Base-by-base conservation (phyloP, 345 rosid genomes). In the Aethionema arabicum region DNA sequence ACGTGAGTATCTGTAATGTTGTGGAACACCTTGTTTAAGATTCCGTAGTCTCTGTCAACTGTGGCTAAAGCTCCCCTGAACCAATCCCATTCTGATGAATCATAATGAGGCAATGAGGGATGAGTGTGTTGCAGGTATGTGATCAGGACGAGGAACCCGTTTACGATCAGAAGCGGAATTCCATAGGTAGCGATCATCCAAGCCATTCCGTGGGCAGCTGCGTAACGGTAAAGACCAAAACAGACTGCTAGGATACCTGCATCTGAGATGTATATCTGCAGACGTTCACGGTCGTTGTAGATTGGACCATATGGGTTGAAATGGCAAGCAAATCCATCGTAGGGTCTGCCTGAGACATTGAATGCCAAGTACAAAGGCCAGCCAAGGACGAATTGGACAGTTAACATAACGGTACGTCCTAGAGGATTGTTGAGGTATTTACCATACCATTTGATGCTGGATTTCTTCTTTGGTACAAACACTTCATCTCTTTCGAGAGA, bases 71-170 rank as follows among this genome's bases (percentile, higher is more conserved):
- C 96, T 53, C 98, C 98, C 32, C 87, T 75, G 3, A 91, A 61
- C 98, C 98, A 91, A 37, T 88, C 98, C 98, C 98, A 91, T 61
- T 85, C 92, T 0, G 87, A 74, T 6, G 92, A 76, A 67, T 85
- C 82, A 32, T 91, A 91, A 56, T 86, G 98, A 0, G 98, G 98
- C 65, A 88, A 64, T 0, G 96, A 70, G 0, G 87, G 86, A 32
- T 91, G 96, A 14, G 98, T 86, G 79, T 91, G 98, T 71, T 91
- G 98, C 81, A 91, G 72, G 61, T 62, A 91, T 0, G 96, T 91
- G 71, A 88, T 88, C 72, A 70, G 45, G 7, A 86, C 96, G 2
- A 91, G 78, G 59, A 88, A 83, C 2, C 70, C 78, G 15, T 88
- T 88, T 29, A 88, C 95, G 1, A 88, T 72, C 54, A 88, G 63